These are phyloP conservation scores for Aspergillus sp. DNA, from an alignment of 2,329 filamentous ascomycete genomes.

Conservation along the genomic window DNA sequence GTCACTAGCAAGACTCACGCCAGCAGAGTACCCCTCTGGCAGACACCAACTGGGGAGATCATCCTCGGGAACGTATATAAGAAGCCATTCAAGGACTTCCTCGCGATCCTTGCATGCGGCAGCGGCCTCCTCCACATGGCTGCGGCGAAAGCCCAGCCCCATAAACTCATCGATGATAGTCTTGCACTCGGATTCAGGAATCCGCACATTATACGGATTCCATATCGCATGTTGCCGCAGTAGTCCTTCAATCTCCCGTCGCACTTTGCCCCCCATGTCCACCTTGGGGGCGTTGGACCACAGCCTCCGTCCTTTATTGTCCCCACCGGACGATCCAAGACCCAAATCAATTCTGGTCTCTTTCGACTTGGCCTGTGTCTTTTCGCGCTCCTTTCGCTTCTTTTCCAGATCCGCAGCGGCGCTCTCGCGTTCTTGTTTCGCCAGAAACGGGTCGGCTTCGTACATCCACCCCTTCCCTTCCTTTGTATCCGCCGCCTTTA, in stretches of 20 bases:
- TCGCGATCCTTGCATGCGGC: slow-evolving; percentile 86
- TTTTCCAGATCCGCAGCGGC: slow-evolving; percentile 74
- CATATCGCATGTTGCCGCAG: slow-evolving; percentile 76
- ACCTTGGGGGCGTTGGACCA: slow-evolving; percentile 87
- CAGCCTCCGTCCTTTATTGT: slow-evolving; percentile 58
- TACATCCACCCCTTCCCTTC: slow-evolving; percentile 84
- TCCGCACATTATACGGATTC: slow-evolving; percentile 75
- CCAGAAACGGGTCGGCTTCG: slow-evolving; percentile 88
- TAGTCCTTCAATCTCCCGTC: slow-evolving; percentile 74
- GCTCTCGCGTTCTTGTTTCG: slow-evolving; percentile 74
- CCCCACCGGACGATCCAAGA: slow-evolving; percentile 28
- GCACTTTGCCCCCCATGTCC: slow-evolving; percentile 82
- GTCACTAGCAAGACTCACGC: slow-evolving; percentile 78
- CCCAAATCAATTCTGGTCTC: slow-evolving; percentile 56
- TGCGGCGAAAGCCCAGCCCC: slow-evolving; percentile 80
- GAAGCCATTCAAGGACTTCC: slow-evolving; percentile 90
- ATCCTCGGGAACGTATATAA: slow-evolving; percentile 96
- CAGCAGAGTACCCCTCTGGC: slow-evolving; percentile 86
- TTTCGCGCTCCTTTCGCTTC: slow-evolving; percentile 70
- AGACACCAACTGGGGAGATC: slow-evolving; percentile 91
- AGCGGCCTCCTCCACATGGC: slow-evolving; percentile 84
- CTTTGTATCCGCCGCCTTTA: slow-evolving; percentile 78
- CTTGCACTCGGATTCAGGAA: slow-evolving; percentile 57
- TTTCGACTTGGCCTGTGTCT: slow-evolving; percentile 60
- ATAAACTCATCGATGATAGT: slow-evolving; percentile 69